Percentiles rank a stretch among this genome's conserved stretches.
Evolutionary conservation across 495 filamentous ascomycete species (phyloP).

Genomic region (Neurospora tetraspora): DNA sequence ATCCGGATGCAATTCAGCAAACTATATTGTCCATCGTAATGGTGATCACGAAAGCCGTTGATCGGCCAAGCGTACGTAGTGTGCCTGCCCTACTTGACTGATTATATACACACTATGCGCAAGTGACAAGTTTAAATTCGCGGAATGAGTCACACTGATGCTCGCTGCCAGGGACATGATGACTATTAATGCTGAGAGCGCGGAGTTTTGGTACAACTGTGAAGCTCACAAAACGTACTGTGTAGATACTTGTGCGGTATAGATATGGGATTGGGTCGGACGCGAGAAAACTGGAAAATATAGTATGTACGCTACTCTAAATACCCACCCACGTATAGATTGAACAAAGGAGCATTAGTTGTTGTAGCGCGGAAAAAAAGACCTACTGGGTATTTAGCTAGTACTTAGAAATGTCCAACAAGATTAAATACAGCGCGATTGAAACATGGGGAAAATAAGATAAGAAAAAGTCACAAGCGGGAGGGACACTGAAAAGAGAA

Average conservation of each 20-base stretch:
- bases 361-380: too few relatives aligned
- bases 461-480: background rate
- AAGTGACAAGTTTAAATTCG: background rate
- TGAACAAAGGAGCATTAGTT: too few relatives aligned
- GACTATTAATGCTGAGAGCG: background rate
- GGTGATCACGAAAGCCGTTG: background rate
- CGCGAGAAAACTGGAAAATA: too few relatives aligned
- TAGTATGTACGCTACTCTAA: too few relatives aligned
- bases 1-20: background rate
- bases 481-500: background rate
- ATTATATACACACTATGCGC: background rate
- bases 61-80: background rate
- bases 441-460: too few relatives aligned
- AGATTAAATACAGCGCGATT: too few relatives aligned
- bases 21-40: background rate
- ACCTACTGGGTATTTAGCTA: too few relatives aligned
- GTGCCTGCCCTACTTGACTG: background rate
- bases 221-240: background rate
- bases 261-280: too few relatives aligned
- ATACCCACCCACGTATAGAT: too few relatives aligned
- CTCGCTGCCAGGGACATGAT: background rate
- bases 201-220: background rate
- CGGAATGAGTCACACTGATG: background rate
- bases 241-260: background rate
- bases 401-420: too few relatives aligned